Evolutionary conservation across 2,329 filamentous ascomycete genomes (phyloP), one percentile per base, ranked within the genome.

Genomic region (Trichoderma lentiforme): DNA sequence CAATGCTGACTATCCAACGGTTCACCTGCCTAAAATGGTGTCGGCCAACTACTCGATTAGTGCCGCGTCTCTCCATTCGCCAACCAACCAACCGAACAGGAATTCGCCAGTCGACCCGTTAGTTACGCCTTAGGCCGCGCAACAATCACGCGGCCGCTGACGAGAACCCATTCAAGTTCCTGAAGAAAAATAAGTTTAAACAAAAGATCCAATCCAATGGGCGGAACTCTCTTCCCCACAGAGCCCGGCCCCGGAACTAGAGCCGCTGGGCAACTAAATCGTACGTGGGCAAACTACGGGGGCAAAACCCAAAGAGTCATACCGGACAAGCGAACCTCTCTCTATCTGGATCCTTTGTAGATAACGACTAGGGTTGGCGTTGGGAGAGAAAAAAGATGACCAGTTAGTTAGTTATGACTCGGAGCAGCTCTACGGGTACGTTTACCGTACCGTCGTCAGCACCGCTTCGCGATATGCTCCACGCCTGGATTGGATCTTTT

Each of bases 61-160:
- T 69, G 64, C 64, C 64, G n/a, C 24, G 24, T 36, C 64, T 67
- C 64, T 39, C 36, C 43, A 53, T 6, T 7, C 6, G 11, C 21
- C 21, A 53, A 21, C n/a, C 47, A 53, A 21, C n/a, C 47, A 4
- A n/a, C 6, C 11, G 1, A 51, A 21, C 15, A n/a, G 4, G 6
- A 21, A 39, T 21, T 43, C 51, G 32, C 51, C 64, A 58, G 30
- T 26, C 15, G 47, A 58, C 9, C 64, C 64, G 39, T 43, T 36
- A 30, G 53, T 58, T 67, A 58, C 34, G 53, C 64, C 53, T 21
- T n/a, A 26, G 56, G 65, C 65, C 65, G 36, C 65, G 65, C 56
- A 69, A 47, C 65, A 69, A 69, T 60, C 53, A 69, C 65, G 65
- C 65, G 65, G 64, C 65, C 36, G n/a, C 34, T 69, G 65, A 69